A percentile compares a stretch with the other conserved stretches of the same genome.
phyloP scores from a whole-genome alignment of 1,139 yeast species.

The Yamadazyma epiphylla region DNA sequence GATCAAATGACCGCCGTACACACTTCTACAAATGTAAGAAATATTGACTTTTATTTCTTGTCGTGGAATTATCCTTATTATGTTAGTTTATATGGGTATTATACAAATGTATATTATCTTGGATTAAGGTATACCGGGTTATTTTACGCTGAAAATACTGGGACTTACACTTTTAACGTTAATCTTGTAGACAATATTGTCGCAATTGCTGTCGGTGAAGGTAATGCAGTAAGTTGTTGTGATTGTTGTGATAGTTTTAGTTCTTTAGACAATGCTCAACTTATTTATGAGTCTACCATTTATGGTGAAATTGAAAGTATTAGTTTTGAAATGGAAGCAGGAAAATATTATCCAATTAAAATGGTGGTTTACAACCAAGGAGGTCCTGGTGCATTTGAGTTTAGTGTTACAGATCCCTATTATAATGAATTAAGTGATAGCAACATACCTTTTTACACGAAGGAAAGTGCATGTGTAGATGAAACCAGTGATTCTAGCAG shows the following conservation, averaged over 20 bases:
- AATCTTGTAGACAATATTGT: background rate
- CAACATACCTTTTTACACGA: too few relatives aligned
- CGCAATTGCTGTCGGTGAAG: background rate
- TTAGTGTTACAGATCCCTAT: background rate
- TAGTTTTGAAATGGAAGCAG: too few relatives aligned
- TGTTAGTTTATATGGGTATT: too few relatives aligned
- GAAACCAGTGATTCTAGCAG: too few relatives aligned
- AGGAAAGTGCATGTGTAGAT: too few relatives aligned
- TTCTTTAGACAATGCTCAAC: background rate
- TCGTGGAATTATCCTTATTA: too few relatives aligned
- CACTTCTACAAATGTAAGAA: too few relatives aligned
- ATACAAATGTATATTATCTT: background rate
- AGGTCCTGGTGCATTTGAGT: conserved; percentile 1
- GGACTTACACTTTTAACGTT: background rate
- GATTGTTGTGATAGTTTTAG: background rate
- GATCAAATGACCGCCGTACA: too few relatives aligned
- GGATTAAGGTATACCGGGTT: background rate
- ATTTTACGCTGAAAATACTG: background rate
- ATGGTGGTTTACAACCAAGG: background rate
- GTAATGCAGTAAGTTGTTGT: background rate
- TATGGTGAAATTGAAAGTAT: too few relatives aligned
- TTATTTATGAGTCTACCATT: background rate
- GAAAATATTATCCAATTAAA: background rate
- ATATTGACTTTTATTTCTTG: too few relatives aligned
- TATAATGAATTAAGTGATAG: too few relatives aligned